A percentile compares a stretch with the other conserved stretches of the same genome.
Conservation (phyloP, 805 yeast genomes). For the Pichia gijzeniarum region DNA sequence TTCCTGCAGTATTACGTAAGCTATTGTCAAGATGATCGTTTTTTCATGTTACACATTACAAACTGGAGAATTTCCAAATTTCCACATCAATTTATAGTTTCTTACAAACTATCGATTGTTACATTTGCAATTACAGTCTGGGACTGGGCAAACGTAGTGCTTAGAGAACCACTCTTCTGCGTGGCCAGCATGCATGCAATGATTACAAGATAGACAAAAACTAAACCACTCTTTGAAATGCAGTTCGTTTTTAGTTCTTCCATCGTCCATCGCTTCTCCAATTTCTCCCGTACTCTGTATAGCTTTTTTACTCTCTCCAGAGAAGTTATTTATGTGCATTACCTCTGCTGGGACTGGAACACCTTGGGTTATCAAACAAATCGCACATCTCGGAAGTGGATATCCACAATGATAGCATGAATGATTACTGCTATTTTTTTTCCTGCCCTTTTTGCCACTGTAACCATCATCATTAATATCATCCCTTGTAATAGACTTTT, state of each 20-base stretch:
- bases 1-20: too few relatives aligned
- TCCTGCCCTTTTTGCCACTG: neutral
- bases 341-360: constrained; percentile 45
- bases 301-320: neutral
- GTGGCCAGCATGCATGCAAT: constrained; percentile 91
- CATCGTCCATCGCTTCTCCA: neutral
- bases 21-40: too few relatives aligned
- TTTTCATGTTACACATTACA: too few relatives aligned
- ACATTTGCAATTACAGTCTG: constrained; percentile 84
- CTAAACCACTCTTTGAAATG: constrained; percentile 79
- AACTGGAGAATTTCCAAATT: too few relatives aligned
- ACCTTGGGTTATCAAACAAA: constrained; percentile 78
- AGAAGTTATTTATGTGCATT: constrained; percentile 22
- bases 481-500: constrained; percentile 53
- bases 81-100: neutral
- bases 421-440: constrained; percentile 14
- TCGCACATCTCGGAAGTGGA: constrained; percentile 84
- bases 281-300: neutral
- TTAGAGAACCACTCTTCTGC: constrained; percentile 94
- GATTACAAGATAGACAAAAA: constrained; percentile 85
- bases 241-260: constrained; percentile 28
- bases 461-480: constrained; percentile 2
- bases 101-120: constrained; percentile 35
- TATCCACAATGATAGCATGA: constrained; percentile 82
- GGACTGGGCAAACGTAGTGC: constrained; percentile 88